Conservation (phyloP, 345 rosid species). For the Excoecaria agallocha region DNA sequence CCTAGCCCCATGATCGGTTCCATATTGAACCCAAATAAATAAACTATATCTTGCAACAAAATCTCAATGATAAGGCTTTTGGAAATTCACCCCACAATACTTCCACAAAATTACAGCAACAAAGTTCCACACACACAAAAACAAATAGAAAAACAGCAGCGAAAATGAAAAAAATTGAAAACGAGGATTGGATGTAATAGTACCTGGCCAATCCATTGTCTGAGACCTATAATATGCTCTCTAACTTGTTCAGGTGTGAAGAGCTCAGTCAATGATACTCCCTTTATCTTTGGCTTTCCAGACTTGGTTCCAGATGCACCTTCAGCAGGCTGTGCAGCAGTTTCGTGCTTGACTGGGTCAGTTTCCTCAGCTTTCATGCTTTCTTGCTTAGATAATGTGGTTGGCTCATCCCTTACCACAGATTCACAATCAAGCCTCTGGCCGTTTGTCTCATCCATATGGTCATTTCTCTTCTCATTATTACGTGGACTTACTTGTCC, state of each 20-base stretch:
- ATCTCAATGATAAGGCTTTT: not conserved
- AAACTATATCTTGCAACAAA: not conserved
- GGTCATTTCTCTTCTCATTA: conserved; percentile 49
- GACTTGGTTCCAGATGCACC: conserved; percentile 54
- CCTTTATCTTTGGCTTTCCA: conserved; percentile 93
- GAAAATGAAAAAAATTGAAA: not conserved
- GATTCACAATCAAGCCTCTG: conserved; percentile 47
- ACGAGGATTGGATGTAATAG: not conserved
- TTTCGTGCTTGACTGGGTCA: conserved; percentile 57
- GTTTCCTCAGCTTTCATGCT: conserved; percentile 44
- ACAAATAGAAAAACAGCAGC: not conserved
- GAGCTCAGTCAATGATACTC: conserved; percentile 89
- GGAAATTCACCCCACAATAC: not conserved
- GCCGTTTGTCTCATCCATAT: conserved; percentile 42
- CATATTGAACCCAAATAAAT: not conserved
- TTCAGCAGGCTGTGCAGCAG: conserved; percentile 43
- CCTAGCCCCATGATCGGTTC: not conserved
- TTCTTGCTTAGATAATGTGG: conserved; percentile 44
- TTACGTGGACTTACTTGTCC: conserved; percentile 48
- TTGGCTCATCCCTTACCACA: conserved; percentile 30
- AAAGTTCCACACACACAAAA: not conserved
- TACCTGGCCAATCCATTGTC: conserved; percentile 99
- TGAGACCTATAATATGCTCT: conserved; percentile 88
- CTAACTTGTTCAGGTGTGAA: conserved; percentile 98
- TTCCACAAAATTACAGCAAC: not conserved